Evolutionary conservation across 352 stramenopile species (phyloP), one percentile per base, ranked within the genome.

Genomic region (Poterioochromonas sp.): DNA sequence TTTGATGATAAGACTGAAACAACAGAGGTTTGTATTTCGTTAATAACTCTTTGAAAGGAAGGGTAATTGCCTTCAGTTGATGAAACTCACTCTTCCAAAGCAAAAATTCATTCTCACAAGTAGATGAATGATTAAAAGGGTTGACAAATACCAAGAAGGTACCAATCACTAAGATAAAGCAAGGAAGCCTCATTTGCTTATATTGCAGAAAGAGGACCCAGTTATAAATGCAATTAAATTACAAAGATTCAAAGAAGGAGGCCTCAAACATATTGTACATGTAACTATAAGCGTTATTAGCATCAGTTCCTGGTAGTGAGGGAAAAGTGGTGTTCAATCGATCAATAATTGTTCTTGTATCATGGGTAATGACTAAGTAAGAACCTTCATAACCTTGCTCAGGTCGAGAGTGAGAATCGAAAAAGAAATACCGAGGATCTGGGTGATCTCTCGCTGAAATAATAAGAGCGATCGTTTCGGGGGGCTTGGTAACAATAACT

Each of bases 201-300:
- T n/a, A n/a, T n/a, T n/a, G n/a, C n/a, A n/a, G n/a, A n/a, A n/a
- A n/a, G n/a, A n/a, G n/a, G n/a, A n/a, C n/a, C n/a, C n/a, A n/a
- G n/a, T n/a, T n/a, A n/a, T n/a, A n/a, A n/a, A n/a, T n/a, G n/a
- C n/a, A n/a, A n/a, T n/a, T n/a, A n/a, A 51, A 51, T 51, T 18
- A 51, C 18, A 5, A 18, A 51, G 8, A 43, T 71, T 71, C 12
- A 47, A 71, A 71, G 15, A 71, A n/a, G 8, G 62, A 32, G 15
- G 18, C 62, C 41, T 71, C 62, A 29, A 71, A 71, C 62, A 71
- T 71, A 29, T 71, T 44, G 32, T 71, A 71, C 62, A 71, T 71
- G 1, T 35, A n/a, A 22, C 8, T 29, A 3, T 12, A 71, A 29
- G 3, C 12, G 8, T 22, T 15, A 32, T 29, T 29, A 43, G 2